A percentile compares a stretch with the other conserved stretches of the same genome.
These are phyloP conservation scores for Pseudoscleropodium purum DNA, from an alignment of 225 moss, liverwort and hornwort genomes.

Conservation along the genomic window DNA sequence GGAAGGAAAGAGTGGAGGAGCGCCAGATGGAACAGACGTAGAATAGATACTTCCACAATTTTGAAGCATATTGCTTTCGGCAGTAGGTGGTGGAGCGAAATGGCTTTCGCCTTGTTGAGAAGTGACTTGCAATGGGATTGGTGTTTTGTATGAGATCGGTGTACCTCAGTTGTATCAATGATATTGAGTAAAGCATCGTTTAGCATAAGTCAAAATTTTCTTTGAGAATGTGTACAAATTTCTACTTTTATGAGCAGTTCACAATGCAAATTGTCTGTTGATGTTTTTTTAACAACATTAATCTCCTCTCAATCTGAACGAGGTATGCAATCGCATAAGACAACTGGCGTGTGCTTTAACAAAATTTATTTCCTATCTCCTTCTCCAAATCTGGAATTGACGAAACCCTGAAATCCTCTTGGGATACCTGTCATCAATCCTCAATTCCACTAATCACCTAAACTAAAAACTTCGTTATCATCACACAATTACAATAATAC, in stretches of 20 bases:
- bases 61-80: neutral
- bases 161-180: neutral
- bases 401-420: neutral
- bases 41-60: neutral
- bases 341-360: rapidly evolving
- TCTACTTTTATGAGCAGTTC: neutral
- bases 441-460: too few relatives aligned
- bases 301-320: neutral
- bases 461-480: too few relatives aligned
- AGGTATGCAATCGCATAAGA: too few relatives aligned
- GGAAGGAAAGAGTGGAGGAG: neutral
- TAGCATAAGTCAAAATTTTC: too few relatives aligned
- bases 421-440: neutral
- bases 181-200: neutral
- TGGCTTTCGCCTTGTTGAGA: neutral
- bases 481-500: too few relatives aligned
- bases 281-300: neutral
- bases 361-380: neutral
- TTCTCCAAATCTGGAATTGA: neutral
- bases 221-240: too few relatives aligned
- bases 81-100: neutral
- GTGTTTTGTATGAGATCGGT: neutral
- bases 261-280: too few relatives aligned
- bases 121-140: neutral
- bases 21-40: neutral